These are phyloP conservation scores for Verticillium zaregamsianum DNA, from an alignment of 2,329 filamentous ascomycete genomes.

Conservation along the genomic window DNA sequence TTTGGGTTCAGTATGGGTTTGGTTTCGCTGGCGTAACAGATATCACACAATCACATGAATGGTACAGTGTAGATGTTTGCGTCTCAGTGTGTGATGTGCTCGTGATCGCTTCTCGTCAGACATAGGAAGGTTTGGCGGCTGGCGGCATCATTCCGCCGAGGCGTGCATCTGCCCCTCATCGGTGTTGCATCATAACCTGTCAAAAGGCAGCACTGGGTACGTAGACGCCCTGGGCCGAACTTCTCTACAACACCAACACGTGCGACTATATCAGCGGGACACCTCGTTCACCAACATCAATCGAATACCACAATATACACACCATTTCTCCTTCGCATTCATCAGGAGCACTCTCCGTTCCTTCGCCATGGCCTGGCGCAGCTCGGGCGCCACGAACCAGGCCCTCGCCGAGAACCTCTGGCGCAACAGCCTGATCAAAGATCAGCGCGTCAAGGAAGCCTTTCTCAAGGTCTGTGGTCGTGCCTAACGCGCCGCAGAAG, in stretches of 20 bases:
- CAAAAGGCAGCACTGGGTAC: not conserved
- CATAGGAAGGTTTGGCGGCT: no score
- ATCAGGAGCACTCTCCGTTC: not conserved
- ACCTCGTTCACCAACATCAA: not conserved
- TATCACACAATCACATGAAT: not conserved
- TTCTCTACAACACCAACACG: not conserved
- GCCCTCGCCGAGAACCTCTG: slow-evolving; percentile 76
- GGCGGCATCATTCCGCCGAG: not conserved
- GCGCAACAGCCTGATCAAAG: slow-evolving; percentile 67
- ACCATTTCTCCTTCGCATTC: not conserved
- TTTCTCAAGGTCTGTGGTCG: slow-evolving; percentile 60
- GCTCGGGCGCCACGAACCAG: slow-evolving; percentile 69
- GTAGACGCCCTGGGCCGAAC: not conserved
- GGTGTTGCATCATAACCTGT: not conserved
- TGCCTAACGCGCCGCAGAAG: not conserved
- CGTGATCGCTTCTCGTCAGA: no score
- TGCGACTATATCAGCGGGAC: not conserved
- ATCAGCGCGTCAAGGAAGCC: slow-evolving; percentile 67
- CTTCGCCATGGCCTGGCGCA: slow-evolving; percentile 80
- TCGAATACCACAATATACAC: not conserved
- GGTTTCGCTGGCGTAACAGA: not conserved
- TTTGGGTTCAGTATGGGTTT: not conserved
- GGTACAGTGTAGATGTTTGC: not conserved
- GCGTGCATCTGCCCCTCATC: not conserved
- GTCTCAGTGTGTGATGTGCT: not conserved